phyloP scores from a whole-genome alignment of 306 rosid species.

The Cyclanthera cordifolia region DNA sequence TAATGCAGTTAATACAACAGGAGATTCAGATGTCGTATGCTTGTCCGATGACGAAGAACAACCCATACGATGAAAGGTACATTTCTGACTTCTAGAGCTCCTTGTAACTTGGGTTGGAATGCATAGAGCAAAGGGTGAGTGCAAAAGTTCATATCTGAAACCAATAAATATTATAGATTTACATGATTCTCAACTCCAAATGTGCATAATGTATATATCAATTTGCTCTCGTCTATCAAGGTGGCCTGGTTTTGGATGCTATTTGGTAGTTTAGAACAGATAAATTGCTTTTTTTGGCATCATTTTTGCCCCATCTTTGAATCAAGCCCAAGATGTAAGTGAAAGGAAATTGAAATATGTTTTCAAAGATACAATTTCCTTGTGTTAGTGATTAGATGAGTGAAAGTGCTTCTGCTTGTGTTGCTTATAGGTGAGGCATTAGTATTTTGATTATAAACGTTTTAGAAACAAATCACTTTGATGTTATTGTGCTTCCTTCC shows the following conservation, averaged over 20 bases:
- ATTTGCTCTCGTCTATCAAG: neutral
- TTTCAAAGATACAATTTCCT: neutral
- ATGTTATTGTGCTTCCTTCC: neutral
- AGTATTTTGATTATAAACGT: neutral
- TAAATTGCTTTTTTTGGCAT: neutral
- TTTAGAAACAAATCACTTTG: neutral
- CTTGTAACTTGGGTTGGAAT: neutral
- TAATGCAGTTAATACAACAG: conserved; percentile 18
- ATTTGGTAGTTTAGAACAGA: neutral
- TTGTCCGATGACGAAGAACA: conserved; percentile 82
- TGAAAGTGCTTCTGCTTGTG: too few species aligned
- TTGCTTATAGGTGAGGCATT: neutral
- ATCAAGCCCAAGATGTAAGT: neutral
- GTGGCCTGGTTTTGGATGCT: neutral
- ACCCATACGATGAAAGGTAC: conserved; percentile 15
- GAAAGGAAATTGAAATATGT: neutral
- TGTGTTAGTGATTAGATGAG: neutral
- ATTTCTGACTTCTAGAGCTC: conserved; percentile 2
- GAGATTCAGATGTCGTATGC: conserved; percentile 39
- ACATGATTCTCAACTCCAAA: neutral
- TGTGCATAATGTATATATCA: neutral
- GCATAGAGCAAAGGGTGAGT: neutral
- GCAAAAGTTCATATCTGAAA: neutral
- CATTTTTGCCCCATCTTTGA: neutral
- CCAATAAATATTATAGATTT: neutral